phyloP scores from a whole-genome alignment of 495 filamentous ascomycete genomes.

The Neohortaea acidophila region DNA sequence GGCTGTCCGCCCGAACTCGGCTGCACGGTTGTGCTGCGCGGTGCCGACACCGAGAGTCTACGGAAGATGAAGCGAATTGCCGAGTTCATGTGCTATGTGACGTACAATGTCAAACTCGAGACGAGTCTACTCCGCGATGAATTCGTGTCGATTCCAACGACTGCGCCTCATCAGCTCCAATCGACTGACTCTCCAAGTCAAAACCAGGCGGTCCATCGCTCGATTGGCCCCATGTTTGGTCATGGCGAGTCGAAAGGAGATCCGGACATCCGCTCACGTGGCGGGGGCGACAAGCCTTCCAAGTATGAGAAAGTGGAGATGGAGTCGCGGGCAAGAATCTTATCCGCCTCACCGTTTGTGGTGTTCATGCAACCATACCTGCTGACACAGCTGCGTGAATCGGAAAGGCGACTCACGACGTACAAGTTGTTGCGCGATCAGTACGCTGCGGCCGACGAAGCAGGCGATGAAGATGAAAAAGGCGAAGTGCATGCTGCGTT shows the following conservation, averaged over 20 bases:
- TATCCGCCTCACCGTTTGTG: conserved; percentile 95
- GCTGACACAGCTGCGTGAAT: conserved; percentile 76
- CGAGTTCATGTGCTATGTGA: conserved; percentile 97
- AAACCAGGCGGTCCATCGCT: too few relatives aligned
- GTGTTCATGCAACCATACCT: conserved; percentile 89
- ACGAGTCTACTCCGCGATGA: conserved; percentile 94
- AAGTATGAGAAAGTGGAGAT: conserved; percentile 91
- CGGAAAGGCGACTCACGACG: conserved; percentile 68
- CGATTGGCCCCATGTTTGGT: conserved; percentile 1
- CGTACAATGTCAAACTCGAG: conserved; percentile 93
- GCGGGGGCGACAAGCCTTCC: conserved; percentile 46
- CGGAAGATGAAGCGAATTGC: conserved; percentile 80
- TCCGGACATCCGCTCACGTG: background rate
- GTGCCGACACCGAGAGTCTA: conserved; percentile 53
- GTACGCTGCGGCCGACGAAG: conserved; percentile 31
- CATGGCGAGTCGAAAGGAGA: background rate
- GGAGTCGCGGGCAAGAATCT: conserved; percentile 74
- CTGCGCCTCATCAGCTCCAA: conserved; percentile 25
- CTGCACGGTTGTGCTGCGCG: conserved; percentile 89
- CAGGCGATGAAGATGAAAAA: conserved; percentile 16
- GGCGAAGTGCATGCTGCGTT: conserved; percentile 44
- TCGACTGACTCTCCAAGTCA: conserved; percentile 1
- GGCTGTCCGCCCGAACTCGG: conserved; percentile 86
- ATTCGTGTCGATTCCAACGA: conserved; percentile 70
- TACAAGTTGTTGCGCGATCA: conserved; percentile 70